Evolutionary conservation across 371 early-diverging fungal species (phyloP).

Genomic region (Modicella reniformis): DNA sequence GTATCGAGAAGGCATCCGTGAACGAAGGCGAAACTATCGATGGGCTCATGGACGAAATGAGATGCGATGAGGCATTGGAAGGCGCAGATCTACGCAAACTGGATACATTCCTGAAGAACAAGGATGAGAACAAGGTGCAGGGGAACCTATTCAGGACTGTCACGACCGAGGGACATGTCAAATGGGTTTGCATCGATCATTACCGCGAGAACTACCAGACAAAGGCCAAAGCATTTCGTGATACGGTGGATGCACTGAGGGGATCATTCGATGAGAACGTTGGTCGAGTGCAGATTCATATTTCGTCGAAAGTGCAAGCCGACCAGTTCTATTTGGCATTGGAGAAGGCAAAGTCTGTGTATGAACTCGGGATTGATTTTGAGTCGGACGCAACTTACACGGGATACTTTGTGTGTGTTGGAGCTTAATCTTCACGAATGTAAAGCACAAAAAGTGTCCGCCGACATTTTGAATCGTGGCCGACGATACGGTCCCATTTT

Average conservation of each 20-base stretch:
- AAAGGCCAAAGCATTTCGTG: not conserved
- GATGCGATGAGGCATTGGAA: conserved; percentile 12
- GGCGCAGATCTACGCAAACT: conserved; percentile 23
- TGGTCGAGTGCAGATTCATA: not conserved
- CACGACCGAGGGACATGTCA: conserved; percentile 11
- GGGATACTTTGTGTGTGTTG: not conserved
- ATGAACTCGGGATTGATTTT: not conserved
- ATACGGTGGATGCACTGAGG: not conserved
- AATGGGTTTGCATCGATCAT: conserved; percentile 37
- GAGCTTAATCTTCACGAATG: not conserved
- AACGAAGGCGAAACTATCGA: too few relatives aligned
- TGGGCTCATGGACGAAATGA: not conserved
- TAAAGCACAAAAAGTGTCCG: not conserved
- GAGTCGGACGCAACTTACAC: not conserved
- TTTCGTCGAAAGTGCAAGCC: not conserved
- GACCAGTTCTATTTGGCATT: not conserved
- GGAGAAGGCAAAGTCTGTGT: not conserved
- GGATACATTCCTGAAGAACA: conserved; percentile 12
- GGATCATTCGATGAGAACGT: not conserved
- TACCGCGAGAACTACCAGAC: conserved; percentile 5
- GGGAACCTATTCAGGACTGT: conserved; percentile 26
- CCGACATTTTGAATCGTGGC: not conserved
- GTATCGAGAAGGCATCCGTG: too few relatives aligned
- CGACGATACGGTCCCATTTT: not conserved
- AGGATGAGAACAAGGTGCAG: not conserved